Base-by-base conservation (phyloP, 225 moss, liverwort and hornwort genomes). In the Marchantia polymorpha region DNA sequence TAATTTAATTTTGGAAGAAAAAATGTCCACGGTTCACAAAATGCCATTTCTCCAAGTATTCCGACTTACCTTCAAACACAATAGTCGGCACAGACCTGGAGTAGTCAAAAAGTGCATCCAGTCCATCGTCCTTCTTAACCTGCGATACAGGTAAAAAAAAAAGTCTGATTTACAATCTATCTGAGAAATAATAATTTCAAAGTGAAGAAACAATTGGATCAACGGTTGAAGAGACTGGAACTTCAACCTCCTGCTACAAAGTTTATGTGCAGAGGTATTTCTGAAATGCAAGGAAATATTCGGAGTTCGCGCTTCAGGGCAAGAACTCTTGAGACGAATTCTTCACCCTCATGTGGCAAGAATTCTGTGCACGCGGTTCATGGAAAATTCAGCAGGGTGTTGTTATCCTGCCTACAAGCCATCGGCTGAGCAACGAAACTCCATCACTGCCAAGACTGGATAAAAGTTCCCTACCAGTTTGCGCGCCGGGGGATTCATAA, bases 41-140 rank as follows among this genome's bases (percentile, higher is more conserved):
- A 12, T 15, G 69, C 56, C 25, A 64, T 23, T 23, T 16, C 23
- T 72, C 19, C 76, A 23, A 20, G 19, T 16, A 50, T 15, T 14
- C 12, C 26, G 29, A 17, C 23, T 16, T 14, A 92, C 91, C 92
- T 70, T 92, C 90, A 51, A 82, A 77, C 61, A 69, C 47, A 29
- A 81, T 70, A 14, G 89, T 85, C 50, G 82, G 82, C 72, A 82
- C 81, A 25, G 83, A 47, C 78, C 81, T 86, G 71, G 88, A 81
- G 52, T 94, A 94, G 71, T 81, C 87, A 72, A 92, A 94, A 66
- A 94, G 83, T 29, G 91, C 82, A 60, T 92, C 92, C 31, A 92
- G 82, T 52, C 75, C 88, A 10, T 78, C 78, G 7, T 87, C 82
- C 64, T 87, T 82, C 79, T 13, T 58, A 4, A 31, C 31, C 75